Base-by-base conservation (phyloP, 2,329 filamentous ascomycete species). In the Xylariaceae sp. region DNA sequence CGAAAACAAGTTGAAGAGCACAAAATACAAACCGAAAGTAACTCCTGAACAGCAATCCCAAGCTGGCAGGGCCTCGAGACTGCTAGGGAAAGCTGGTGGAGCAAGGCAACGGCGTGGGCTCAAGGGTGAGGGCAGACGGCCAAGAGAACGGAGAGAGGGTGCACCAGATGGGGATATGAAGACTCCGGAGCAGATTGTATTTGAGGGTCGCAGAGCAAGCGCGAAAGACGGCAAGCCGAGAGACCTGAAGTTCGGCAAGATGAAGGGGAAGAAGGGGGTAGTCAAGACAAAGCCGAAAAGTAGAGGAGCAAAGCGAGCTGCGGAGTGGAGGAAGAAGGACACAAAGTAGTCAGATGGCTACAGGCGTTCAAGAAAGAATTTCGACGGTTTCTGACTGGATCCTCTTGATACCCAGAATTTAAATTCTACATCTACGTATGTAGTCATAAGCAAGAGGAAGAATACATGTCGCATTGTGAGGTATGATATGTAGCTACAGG, bases 191-290 rank as follows among this genome's bases (percentile, higher is more conserved):
- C 78, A 80, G 16, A 84, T 93, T 60, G 83, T 93, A n/a, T 93
- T 93, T 66, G 91, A 96, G 72, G 91, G 91, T 0, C 86, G 88
- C 61, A 82, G 91, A 51, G 90, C 90, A 9, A 90, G 83, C 52
- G 76, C 81, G 29, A 88, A 81, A 54, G 84, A 88, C 57, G 87
- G 83, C 3, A 86, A 80, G 66, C 84, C 84, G 41, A 88, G 77
- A 71, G 84, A 85, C 65, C 71, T 84, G 59, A 87, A 81, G 70
- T 73, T 88, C 19, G 70, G 82, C 54, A 84, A 84, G 67, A 59
- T 43, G 40, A 76, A 81, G 37, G 81, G 82, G 10, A 84, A 84
- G 62, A 83, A 83, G 66, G 75, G 74, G 16, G 51, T 56, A 20
- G 40, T 52, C 18, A 67, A 63, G 57, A 48, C 55, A 6, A 70